Evolutionary conservation across 129 eudicot species (phyloP).

Genomic region (Pittosporum tobira): DNA sequence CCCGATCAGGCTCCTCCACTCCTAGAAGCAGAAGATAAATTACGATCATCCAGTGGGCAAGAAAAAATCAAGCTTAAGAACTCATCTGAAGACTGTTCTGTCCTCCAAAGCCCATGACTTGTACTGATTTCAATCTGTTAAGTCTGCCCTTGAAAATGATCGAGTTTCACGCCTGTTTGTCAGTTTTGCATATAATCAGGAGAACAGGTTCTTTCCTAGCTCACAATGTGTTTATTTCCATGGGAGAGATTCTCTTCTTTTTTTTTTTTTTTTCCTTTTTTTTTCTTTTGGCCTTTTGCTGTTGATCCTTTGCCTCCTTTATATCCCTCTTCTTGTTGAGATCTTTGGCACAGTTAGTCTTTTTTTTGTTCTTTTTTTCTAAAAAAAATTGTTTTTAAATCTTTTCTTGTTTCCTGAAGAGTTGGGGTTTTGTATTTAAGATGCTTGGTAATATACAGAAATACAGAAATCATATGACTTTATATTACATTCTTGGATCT

Average conservation of each 20-base stretch:
- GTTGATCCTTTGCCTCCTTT: conserved; percentile 4
- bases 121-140: not conserved
- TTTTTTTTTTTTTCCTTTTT: not conserved
- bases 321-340: not conserved
- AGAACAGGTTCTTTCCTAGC: conserved; percentile 9
- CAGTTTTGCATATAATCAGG: conserved; percentile 10
- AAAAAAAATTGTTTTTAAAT: too few relatives aligned
- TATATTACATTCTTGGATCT: not conserved
- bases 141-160: conserved; percentile 1
- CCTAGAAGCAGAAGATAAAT: conserved; percentile 54
- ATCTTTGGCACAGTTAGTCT: not conserved
- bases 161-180: not conserved
- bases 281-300: not conserved
- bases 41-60: conserved; percentile 2
- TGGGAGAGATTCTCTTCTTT: too few relatives aligned
- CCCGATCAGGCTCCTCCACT: conserved; percentile 55
- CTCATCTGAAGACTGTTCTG: not conserved
- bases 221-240: conserved; percentile 10
- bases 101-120: not conserved
- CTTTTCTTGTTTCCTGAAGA: not conserved
- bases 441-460: not conserved
- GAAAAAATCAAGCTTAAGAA: conserved; percentile 5
- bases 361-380: not conserved
- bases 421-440: conserved; percentile 4
- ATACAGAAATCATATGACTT: not conserved